Base-by-base conservation (phyloP, 768 basidiomycete species). In the Leccinum aurantiacum region DNA sequence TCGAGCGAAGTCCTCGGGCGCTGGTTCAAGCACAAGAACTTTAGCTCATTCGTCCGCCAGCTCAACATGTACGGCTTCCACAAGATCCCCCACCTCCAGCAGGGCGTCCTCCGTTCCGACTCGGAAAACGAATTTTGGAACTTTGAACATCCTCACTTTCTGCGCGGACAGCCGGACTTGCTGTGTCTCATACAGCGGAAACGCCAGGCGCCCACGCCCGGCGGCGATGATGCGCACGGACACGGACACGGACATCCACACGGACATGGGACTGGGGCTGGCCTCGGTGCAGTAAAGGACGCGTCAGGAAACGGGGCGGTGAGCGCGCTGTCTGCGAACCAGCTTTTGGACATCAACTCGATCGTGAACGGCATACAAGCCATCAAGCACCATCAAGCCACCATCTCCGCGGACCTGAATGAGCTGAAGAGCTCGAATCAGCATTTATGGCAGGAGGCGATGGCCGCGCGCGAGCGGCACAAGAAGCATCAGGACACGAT, bases 1-100 rank as follows among this genome's bases (percentile, higher is more conserved):
- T 90, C 93, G 2, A 85, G 86, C 41, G 90, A 96, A 74, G 85
- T 97, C 33, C 84, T 98, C 7, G 93, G 93, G 3, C 84, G 87
- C 47, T 98, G 90, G 87, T 99, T 98, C 86, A 99, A 99, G 73
- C 97, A 98, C 77, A 87, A 90, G 61, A 97, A 96, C 73, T 98
- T 97, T 75, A 93, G 91, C 13, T 92, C 90, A 69, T 96, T 97
- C 72, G 93, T 95, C 56, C 87, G 95, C 64, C 94, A 96, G 71
- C 82, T 95, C 63, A 95, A 96, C 80, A 95, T 95, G 91, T 96
- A 95, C 69, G 93, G 93, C 27, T 96, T 95, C 75, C 92, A 93
- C 78, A 95, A 95, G 77, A 93, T 98, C 51, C 95, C 95, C 0
- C 95, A 98, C 71, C 85, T 98, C 19, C 95, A 96, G 69, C 92